phyloP scores from a whole-genome alignment of 2,329 filamentous ascomycete genomes.

The Mycogone perniciosa region DNA sequence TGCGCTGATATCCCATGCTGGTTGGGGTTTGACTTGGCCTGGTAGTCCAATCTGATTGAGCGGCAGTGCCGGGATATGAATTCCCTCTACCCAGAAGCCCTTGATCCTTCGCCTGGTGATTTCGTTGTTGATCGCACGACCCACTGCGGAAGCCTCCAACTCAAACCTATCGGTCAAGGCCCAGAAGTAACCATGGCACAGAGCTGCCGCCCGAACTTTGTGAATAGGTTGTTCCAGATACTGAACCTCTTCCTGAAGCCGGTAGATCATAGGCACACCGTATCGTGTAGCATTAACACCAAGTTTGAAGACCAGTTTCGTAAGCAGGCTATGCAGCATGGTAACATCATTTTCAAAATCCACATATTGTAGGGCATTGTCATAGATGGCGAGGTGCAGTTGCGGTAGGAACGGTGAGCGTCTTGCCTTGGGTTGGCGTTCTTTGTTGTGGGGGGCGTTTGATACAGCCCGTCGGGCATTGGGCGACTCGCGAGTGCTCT shows the following conservation, averaged over 20 bases:
- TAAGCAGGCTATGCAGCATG: conserved; percentile 69
- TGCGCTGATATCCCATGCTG: conserved; percentile 43
- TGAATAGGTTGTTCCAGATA: conserved; percentile 57
- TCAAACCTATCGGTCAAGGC: conserved; percentile 69
- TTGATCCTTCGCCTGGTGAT: conserved; percentile 67
- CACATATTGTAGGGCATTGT: conserved; percentile 70
- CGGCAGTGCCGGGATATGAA: conserved; percentile 62
- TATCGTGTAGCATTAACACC: conserved; percentile 76
- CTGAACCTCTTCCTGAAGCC: conserved; percentile 77
- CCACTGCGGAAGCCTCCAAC: conserved; percentile 63
- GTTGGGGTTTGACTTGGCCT: conserved; percentile 37
- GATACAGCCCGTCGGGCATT: conserved; percentile 61
- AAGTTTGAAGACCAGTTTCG: conserved; percentile 66
- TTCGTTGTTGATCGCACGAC: conserved; percentile 67
- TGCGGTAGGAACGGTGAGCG: conserved; percentile 72
- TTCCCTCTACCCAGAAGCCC: conserved; percentile 70
- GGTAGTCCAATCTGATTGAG: conserved; percentile 56
- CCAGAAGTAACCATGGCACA: conserved; percentile 89
- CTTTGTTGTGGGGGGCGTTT: conserved; percentile 52
- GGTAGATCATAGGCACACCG: conserved; percentile 82
- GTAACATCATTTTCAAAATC: conserved; percentile 69
- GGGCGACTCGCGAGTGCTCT: conserved; percentile 34
- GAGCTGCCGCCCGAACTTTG: conserved; percentile 73
- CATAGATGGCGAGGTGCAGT: conserved; percentile 82
- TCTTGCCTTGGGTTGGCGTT: conserved; percentile 44